These are phyloP conservation scores for Pezicula carpinea DNA, from an alignment of 2,329 filamentous ascomycete genomes.

Conservation along the genomic window DNA sequence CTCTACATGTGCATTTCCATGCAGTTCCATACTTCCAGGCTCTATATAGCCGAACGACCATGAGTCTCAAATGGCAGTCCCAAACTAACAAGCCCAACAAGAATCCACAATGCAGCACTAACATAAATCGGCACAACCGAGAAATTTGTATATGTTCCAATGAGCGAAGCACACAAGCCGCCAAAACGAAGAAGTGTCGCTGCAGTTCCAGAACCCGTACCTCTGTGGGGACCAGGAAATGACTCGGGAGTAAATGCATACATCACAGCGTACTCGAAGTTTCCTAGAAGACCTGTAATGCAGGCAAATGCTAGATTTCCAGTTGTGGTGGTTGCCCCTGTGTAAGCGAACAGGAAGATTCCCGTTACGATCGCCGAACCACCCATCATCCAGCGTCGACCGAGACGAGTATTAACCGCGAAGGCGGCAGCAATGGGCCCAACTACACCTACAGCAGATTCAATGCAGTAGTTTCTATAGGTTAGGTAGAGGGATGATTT, in stretches of 20 bases:
- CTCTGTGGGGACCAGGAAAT: slow-evolving; percentile 50
- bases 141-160: slow-evolving; percentile 38
- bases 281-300: slow-evolving; percentile 16
- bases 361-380: slow-evolving; percentile 13
- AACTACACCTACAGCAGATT: slow-evolving; percentile 4
- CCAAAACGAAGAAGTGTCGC: slow-evolving; percentile 34
- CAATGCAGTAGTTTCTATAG: slow-evolving; percentile 7
- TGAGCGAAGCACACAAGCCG: slow-evolving; percentile 36
- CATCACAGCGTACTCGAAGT: slow-evolving; percentile 27
- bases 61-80: slow-evolving; percentile 41
- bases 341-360: slow-evolving; percentile 19
- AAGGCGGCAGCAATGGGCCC: slow-evolving; percentile 6
- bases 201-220: slow-evolving; percentile 45
- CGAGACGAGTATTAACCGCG: slow-evolving; percentile 7
- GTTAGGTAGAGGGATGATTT: slow-evolving; percentile 4
- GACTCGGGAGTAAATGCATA: slow-evolving; percentile 51
- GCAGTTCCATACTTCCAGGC: too few relatives aligned
- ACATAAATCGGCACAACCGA: slow-evolving; percentile 40
- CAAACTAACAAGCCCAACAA: slow-evolving; percentile 36
- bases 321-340: slow-evolving; percentile 12
- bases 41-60: slow-evolving; percentile 14
- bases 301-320: slow-evolving; percentile 22
- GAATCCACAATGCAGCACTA: slow-evolving; percentile 39
- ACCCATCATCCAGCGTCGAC: slow-evolving; percentile 8
- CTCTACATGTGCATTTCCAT: too few relatives aligned